Percentiles rank a stretch among this genome's conserved stretches.
These are phyloP conservation scores for Fusarium euwallaceae DNA, from an alignment of 2,329 filamentous ascomycete genomes.

Conservation along the genomic window DNA sequence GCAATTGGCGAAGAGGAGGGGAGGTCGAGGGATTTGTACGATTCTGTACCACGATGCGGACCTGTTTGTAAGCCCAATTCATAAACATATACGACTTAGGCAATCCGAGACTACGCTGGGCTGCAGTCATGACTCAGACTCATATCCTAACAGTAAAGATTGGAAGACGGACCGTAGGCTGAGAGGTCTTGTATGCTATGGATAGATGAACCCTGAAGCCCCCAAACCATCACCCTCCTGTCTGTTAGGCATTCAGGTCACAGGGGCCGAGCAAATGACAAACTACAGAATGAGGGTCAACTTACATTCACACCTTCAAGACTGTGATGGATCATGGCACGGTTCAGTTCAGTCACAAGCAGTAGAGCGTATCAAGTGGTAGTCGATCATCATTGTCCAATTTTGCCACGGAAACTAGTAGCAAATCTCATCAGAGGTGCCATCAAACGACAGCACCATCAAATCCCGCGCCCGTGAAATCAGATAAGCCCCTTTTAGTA, in stretches of 20 bases:
- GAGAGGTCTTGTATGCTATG: background rate
- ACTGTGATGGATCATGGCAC: background rate
- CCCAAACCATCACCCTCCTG: background rate
- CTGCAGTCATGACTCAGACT: background rate
- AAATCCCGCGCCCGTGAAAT: conserved; percentile 52
- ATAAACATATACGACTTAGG: conserved; percentile 5
- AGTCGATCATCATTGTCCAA: conserved; percentile 44
- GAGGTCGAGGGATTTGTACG: conserved; percentile 21
- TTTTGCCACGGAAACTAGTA: conserved; percentile 45
- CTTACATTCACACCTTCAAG: background rate
- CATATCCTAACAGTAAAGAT: background rate
- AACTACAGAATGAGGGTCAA: background rate
- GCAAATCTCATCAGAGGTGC: conserved; percentile 41
- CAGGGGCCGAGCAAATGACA: background rate
- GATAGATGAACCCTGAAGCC: background rate
- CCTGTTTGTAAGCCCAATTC: conserved; percentile 26
- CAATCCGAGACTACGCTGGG: background rate
- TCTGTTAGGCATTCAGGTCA: background rate
- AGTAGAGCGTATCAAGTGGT: conserved; percentile 14
- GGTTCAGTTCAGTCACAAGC: background rate
- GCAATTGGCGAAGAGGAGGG: conserved; percentile 12
- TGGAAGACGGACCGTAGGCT: background rate
- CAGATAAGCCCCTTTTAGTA: conserved; percentile 49
- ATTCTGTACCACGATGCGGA: conserved; percentile 26
- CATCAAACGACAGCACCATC: conserved; percentile 43